Conservation (phyloP, 2,329 filamentous ascomycete species). For the Diplodia intermedia region DNA sequence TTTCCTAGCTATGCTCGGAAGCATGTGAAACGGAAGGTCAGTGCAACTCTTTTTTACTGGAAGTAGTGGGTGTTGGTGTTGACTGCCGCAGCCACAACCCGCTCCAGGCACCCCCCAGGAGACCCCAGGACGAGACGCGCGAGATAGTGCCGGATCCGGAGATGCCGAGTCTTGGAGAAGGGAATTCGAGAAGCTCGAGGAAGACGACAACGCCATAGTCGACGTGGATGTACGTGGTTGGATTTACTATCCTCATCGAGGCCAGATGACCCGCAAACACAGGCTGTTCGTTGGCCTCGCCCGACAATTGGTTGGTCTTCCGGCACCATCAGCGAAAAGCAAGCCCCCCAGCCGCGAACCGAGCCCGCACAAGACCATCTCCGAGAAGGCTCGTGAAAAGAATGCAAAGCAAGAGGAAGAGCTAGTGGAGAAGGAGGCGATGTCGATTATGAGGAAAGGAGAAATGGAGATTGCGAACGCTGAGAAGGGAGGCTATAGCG, state of each 20-base stretch:
- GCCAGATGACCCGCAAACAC: conserved; percentile 86
- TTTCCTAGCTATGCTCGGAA: conserved; percentile 92
- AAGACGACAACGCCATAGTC: conserved; percentile 83
- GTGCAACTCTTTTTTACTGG: conserved; percentile 31
- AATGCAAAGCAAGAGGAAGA: conserved; percentile 65
- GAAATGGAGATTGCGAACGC: conserved; percentile 75
- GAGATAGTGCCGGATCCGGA: conserved; percentile 56
- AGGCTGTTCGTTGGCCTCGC: conserved; percentile 86
- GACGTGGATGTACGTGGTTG: conserved; percentile 96
- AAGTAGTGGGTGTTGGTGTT: conserved; percentile 5
- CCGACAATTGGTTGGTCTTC: conserved; percentile 84
- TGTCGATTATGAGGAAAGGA: conserved; percentile 75
- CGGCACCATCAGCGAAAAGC: conserved; percentile 63
- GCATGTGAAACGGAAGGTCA: conserved; percentile 63
- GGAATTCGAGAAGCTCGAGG: conserved; percentile 80
- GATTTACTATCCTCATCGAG: conserved; percentile 86
- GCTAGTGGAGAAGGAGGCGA: conserved; percentile 75
- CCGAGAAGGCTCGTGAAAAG: conserved; percentile 55
- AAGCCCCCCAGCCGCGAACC: conserved; percentile 52
- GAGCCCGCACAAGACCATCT: conserved; percentile 51
- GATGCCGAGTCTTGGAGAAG: conserved; percentile 78
- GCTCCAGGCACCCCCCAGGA: conserved; percentile 49
- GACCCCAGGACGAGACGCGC: conserved; percentile 48
- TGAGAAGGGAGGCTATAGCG: conserved; percentile 75
- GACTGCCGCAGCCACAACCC: conserved; percentile 40